phyloP scores from a whole-genome alignment of 1,284 basidiomycete species.

The Peniophora sp. region DNA sequence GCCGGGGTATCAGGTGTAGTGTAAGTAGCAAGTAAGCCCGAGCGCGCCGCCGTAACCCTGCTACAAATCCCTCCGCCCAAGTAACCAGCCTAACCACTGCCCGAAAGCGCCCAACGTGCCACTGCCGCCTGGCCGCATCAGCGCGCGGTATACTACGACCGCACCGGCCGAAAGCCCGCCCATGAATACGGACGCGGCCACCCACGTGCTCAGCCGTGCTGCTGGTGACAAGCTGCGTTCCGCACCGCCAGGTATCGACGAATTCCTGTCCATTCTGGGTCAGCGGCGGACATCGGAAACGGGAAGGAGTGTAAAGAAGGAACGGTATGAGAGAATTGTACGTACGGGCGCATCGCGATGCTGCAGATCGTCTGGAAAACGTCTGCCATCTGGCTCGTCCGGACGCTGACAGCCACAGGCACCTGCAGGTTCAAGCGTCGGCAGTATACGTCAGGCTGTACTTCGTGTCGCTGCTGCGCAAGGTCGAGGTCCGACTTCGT shows the following conservation, averaged over 20 bases:
- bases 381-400: conserved; percentile 81
- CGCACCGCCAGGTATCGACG: conserved; percentile 69
- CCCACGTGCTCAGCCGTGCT: conserved; percentile 58
- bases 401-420: conserved; percentile 87
- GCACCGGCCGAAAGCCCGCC: conserved; percentile 65
- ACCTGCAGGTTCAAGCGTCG: conserved; percentile 78
- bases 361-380: conserved; percentile 81
- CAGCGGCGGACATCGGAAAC: neutral
- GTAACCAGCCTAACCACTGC: conserved; percentile 53
- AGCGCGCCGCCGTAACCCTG: too few species aligned
- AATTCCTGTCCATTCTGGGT: conserved; percentile 31
- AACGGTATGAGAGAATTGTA: conserved; percentile 10
- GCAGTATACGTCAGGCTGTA: conserved; percentile 97
- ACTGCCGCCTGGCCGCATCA: conserved; percentile 46
- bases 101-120: conserved; percentile 45
- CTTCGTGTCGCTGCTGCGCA: conserved; percentile 94
- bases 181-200: conserved; percentile 59
- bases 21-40: too few species aligned
- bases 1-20: too few species aligned
- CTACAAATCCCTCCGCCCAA: conserved; percentile 37
- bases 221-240: conserved; percentile 67
- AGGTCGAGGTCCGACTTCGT: conserved; percentile 98
- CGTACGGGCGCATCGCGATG: conserved; percentile 83
- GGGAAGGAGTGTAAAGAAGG: neutral
- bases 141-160: conserved; percentile 59